Base-by-base conservation (phyloP, 495 filamentous ascomycete species). In the Tuber brumale region DNA sequence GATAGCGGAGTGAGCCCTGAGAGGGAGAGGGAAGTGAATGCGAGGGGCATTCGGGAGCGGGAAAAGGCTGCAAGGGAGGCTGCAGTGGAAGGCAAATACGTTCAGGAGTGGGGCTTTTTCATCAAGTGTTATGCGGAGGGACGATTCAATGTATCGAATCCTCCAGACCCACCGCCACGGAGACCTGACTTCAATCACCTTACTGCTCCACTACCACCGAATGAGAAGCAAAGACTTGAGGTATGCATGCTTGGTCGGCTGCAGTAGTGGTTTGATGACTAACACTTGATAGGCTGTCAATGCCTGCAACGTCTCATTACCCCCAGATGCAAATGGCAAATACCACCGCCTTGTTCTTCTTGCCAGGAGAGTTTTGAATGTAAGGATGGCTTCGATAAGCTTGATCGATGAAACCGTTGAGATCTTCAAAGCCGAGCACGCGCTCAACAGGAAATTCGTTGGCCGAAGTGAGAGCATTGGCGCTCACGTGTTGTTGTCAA, bases 41-140 rank as follows among this genome's bases (percentile, higher is more conserved):
- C 76, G 46, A 78, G 73, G 70, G 61, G 73, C 42, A 74, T 76
- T 39, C 74, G 80, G n/a, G 81, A 73, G 21, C 69, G 77, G 66
- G 80, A 82, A 41, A 66, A 70, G 61, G 48, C 61, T 1, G 76
- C 76, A 16, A 78, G 72, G 76, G 72, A 72, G 19, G 81, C 78
- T 43, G 73, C 78, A 3, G 74, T 75, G 23, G 81, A 82, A 41
- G 71, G 78, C 10, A 78, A 74, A 71, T 83, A 80, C 73, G 78
- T 83, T 14, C 81, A 80, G 74, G 81, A 83, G 51, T 82, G 80
- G 81, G 79, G 79, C 0, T 83, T 83, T 72, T 83, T 83, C 27
- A 80, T 83, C 73, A 83, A 81, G 44, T 83, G 82, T 70, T 83
- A 83, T 71, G 74, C 82, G 12, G 78, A 86, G 81, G 85, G 85